Conservation (phyloP, 1,284 basidiomycete species). For the Irpex sp. region DNA sequence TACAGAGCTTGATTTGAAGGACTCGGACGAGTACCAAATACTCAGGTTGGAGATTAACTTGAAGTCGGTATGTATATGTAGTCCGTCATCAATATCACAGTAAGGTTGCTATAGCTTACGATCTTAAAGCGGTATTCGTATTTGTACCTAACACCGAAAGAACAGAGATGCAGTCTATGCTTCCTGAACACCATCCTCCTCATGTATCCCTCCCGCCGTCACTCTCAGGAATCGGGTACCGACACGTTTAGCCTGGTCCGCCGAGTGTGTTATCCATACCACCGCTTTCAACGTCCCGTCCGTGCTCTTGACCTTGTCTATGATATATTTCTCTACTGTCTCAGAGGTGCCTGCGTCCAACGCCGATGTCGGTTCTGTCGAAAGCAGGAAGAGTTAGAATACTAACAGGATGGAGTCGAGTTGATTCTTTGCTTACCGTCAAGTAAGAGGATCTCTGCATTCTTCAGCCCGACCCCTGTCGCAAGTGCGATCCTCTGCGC, state of each 20-base stretch:
- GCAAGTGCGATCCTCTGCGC: constrained; percentile 79
- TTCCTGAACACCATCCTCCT: constrained; percentile 29
- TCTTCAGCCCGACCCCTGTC: constrained; percentile 65
- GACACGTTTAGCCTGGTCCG: constrained; percentile 71
- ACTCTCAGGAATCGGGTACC: constrained; percentile 68
- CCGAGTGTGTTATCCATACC: constrained; percentile 86
- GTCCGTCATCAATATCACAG: too few relatives aligned
- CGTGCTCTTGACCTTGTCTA: constrained; percentile 44
- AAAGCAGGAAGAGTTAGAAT: background rate
- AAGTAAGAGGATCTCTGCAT: constrained; percentile 77
- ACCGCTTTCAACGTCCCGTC: constrained; percentile 63
- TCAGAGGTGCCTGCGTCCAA: constrained; percentile 68
- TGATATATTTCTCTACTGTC: constrained; percentile 62
- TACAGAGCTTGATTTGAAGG: too few relatives aligned
- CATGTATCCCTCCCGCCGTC: constrained; percentile 41
- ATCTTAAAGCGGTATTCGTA: too few relatives aligned
- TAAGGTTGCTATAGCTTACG: too few relatives aligned
- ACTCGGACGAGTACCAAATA: too few relatives aligned
- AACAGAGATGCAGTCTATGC: background rate
- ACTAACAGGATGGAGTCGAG: constrained; percentile 19
- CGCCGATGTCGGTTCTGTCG: constrained; percentile 81
- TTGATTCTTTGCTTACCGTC: constrained; percentile 70
- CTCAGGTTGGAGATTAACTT: too few relatives aligned
- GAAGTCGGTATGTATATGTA: too few relatives aligned
- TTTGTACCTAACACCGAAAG: too few relatives aligned